phyloP scores from a whole-genome alignment of 75 land plant genomes.

The Selaginella tamariscina region DNA sequence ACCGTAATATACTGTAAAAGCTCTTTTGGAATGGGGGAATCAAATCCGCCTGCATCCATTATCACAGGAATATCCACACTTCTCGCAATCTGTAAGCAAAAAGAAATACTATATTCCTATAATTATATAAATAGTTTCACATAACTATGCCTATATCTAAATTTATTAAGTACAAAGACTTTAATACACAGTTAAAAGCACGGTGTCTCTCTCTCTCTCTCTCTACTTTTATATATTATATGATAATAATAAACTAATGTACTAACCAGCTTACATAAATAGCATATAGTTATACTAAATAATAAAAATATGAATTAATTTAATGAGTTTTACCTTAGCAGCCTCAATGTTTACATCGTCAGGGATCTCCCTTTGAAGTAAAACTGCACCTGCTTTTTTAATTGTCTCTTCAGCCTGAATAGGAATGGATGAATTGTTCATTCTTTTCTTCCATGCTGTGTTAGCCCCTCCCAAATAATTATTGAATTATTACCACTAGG shows the following conservation, averaged over 20 bases:
- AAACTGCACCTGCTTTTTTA: slow-evolving; percentile 51
- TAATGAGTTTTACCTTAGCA: slow-evolving; percentile 68
- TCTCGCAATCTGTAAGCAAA: slow-evolving; percentile 65
- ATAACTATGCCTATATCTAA: too few relatives aligned
- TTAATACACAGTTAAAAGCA: too few relatives aligned
- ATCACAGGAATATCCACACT: slow-evolving; percentile 77
- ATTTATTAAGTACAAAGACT: too few relatives aligned
- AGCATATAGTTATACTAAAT: too few relatives aligned
- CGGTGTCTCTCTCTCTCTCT: too few relatives aligned
- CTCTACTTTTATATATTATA: too few relatives aligned
- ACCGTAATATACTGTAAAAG: slow-evolving; percentile 50
- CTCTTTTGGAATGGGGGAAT: slow-evolving; percentile 62
- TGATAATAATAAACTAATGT: too few relatives aligned
- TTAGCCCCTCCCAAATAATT: slow-evolving; percentile 91
- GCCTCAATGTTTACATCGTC: slow-evolving; percentile 76
- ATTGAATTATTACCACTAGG: slow-evolving; percentile 79
- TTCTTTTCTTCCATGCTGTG: slow-evolving; percentile 46
- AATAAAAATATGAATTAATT: too few relatives aligned
- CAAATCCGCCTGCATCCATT: slow-evolving; percentile 90
- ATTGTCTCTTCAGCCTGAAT: slow-evolving; percentile 37
- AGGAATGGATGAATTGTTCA: background rate
- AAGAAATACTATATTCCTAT: too few relatives aligned
- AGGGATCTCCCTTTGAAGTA: slow-evolving; percentile 89
- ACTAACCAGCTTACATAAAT: too few relatives aligned
- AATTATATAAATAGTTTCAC: too few relatives aligned